Base-by-base conservation (phyloP, 2,329 filamentous ascomycete species). In the Colletotrichum tropicicola region DNA sequence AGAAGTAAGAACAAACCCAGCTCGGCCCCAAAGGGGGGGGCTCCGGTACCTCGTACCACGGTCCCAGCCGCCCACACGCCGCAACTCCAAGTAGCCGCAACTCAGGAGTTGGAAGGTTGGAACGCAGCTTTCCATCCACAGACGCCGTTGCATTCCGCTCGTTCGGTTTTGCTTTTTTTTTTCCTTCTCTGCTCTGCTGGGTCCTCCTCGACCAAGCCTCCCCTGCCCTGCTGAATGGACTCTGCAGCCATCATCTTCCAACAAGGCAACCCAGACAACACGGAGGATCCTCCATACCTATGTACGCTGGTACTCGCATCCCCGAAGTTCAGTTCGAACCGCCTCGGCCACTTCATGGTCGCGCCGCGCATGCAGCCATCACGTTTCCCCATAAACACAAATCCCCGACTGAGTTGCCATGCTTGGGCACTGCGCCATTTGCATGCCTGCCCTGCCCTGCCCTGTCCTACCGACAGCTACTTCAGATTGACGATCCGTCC, bases 71-170 rank as follows among this genome's bases (percentile, higher is more conserved):
- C 28, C 43, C 6, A 13, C 23, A 41, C 19, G 17, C 48, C n/a
- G n/a, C n/a, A n/a, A n/a, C n/a, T n/a, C n/a, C n/a, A n/a, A n/a
- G n/a, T 45, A 27, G 25, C 49, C 15, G n/a, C 37, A 35, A 63
- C 10, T 25, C 28, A 15, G 23, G 32, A 53, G 56, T 12, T 47
- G 17, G n/a, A 9, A 35, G 25, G 19, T 15, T 25, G 41, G 1
- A 12, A 21, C 17, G 27, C 13, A 35, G 30, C 30, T 35, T 35
- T 47, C n/a, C n/a, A n/a, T n/a, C n/a, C 23, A 45, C 47, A 25
- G 32, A n/a, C 35, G 21, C 35, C 49, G 56, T 55, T 60, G 48
- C 43, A 32, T 65, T 60, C 61, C 57, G 54, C 48, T 49, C n/a
- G 49, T 32, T 55, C 28, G 49, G 28, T 17, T 53, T 64, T 65